Conservation (phyloP, 2,329 filamentous ascomycete genomes). For the Fusarium penzigii region DNA sequence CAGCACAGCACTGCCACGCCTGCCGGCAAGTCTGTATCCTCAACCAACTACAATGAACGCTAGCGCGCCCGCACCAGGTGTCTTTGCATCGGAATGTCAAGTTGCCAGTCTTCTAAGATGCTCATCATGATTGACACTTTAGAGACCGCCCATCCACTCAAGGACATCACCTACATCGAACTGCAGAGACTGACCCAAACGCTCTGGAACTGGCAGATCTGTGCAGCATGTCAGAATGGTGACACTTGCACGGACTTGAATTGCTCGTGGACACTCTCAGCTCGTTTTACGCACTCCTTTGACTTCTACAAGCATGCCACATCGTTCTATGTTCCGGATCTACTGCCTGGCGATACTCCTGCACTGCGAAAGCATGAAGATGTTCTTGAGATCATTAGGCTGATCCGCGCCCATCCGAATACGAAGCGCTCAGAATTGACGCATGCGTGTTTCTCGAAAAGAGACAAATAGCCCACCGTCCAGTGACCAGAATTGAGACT, state of each 20-base stretch:
- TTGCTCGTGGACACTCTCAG: neutral
- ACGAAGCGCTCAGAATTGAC: neutral
- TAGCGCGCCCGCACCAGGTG: no score
- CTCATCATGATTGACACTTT: constrained; percentile 1
- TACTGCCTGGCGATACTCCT: neutral
- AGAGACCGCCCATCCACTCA: neutral
- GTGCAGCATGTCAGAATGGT: neutral
- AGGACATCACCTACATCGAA: neutral
- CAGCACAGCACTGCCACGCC: no score
- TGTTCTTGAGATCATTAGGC: neutral
- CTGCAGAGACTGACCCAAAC: neutral
- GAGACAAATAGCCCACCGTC: neutral
- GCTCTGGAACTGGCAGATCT: neutral
- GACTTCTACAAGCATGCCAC: neutral
- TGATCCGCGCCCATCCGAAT: neutral
- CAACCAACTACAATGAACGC: no score
- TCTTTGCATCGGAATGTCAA: no score
- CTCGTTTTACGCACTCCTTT: neutral
- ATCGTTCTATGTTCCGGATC: neutral
- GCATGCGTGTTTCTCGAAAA: neutral
- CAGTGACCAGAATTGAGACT: neutral
- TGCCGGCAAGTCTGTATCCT: no score
- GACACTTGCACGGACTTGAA: neutral
- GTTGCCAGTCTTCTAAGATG: neutral
- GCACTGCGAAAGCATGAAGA: neutral